Evolutionary conservation across 495 filamentous ascomycete genomes (phyloP), one percentile per base, ranked within the genome.

Genomic region (Pyrenula aspistea): DNA sequence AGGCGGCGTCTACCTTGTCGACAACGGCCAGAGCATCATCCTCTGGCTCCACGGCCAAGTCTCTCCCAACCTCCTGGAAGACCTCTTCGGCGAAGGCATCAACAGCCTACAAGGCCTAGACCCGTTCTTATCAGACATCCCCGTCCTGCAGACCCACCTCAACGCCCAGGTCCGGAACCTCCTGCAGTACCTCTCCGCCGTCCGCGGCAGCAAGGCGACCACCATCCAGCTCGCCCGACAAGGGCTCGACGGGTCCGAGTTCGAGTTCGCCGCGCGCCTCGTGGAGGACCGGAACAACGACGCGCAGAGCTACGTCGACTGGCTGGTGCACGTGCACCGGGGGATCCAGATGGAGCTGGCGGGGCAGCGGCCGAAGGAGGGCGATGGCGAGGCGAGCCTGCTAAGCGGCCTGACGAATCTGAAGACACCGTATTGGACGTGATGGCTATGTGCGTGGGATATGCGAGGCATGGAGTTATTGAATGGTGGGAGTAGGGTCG

Each of bases 231-330:
- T 99, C 23, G 93, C 93, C 4, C 77, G 93, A 23, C 93, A 99
- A 71, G 91, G 91, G 0, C 74, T 97, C 1, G 93, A 99, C 63
- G 93, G 93, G 0, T 89, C 91, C 1, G 93, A 99, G 71, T 96
- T 88, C 60, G 93, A 99, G 70, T 99, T 96, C 72, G 93, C 94
- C 48, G 74, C 90, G 49, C 72, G 91, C 67, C 70, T 99, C 61
- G 81, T 95, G 53, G 93, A 99, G 72, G 93, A 99, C 66, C 80
- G 93, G 60, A 97, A 97, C 69, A 95, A 94, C 60, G 93, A 99
- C 71, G 93, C 93, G 25, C 89, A 92, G 69, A 92, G 86, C 62
- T 97, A 99, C 72, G 93, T 97, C 19, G 93, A 99, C 71, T 99
- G 93, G 93, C 71, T 99, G 68, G 93, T 99, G 55, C 89, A 95